Conservation (phyloP, 202 grass and related monocot species). For the Saccharum hybrid region DNA sequence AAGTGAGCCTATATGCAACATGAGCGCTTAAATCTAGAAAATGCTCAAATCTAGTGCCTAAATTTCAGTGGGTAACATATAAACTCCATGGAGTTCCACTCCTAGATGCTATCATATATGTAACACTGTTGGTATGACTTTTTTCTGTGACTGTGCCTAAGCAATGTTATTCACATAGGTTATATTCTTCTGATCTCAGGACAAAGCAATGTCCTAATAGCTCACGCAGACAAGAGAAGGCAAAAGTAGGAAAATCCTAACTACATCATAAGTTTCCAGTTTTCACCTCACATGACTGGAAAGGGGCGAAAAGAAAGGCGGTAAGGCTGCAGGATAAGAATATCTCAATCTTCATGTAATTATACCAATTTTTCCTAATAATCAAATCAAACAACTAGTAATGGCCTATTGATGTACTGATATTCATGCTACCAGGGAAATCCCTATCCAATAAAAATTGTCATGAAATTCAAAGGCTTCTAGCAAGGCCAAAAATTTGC, state of each 20-base stretch:
- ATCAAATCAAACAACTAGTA: constrained; percentile 1
- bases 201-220: no score
- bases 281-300: constrained; percentile 1
- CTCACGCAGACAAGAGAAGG: not conserved
- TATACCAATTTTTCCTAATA: not conserved
- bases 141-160: not conserved
- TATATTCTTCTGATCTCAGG: not conserved
- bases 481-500: not conserved
- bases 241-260: not conserved
- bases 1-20: not conserved
- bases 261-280: not conserved
- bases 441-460: not conserved
- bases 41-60: no score
- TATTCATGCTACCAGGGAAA: not conserved
- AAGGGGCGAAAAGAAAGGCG: not conserved
- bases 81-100: no score
- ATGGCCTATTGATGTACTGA: not conserved
- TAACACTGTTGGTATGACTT: not conserved
- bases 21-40: no score
- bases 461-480: not conserved
- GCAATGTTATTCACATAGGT: not conserved
- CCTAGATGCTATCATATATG: no score
- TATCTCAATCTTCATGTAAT: constrained; percentile 14
- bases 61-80: no score
- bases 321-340: not conserved